These are phyloP conservation scores for Lachnellula occidentalis DNA, from an alignment of 2,329 filamentous ascomycete genomes.

Conservation along the genomic window DNA sequence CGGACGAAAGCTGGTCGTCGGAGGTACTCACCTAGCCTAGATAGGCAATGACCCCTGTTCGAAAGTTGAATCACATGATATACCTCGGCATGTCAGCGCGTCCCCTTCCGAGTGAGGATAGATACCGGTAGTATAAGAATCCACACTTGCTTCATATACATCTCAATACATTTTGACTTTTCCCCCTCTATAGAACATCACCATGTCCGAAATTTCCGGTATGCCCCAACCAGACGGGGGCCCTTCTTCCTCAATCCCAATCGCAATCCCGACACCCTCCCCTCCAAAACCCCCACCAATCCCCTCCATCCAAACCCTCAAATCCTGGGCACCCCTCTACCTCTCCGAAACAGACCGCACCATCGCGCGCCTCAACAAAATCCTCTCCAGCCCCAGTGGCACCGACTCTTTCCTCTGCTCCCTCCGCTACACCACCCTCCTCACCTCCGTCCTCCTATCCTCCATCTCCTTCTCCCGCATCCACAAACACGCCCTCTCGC, in stretches of 20 bases:
- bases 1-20: too few species aligned
- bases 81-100: too few species aligned
- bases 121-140: background rate
- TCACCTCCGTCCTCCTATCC: conserved; percentile 47
- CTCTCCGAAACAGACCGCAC: conserved; percentile 26
- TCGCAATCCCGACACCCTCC: conserved; percentile 12
- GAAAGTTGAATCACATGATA: too few species aligned
- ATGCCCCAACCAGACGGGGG: conserved; percentile 19
- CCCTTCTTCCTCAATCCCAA: conserved; percentile 15
- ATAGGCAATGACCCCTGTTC: too few species aligned
- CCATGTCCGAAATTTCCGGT: conserved; percentile 25
- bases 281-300: conserved; percentile 11
- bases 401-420: conserved; percentile 66
- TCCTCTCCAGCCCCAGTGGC: conserved; percentile 62
- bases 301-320: conserved; percentile 20
- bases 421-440: conserved; percentile 60
- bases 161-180: background rate
- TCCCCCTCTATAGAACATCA: background rate
- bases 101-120: too few species aligned
- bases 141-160: background rate
- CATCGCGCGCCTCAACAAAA: conserved; percentile 52
- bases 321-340: conserved; percentile 29
- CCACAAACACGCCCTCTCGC: conserved; percentile 43
- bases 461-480: conserved; percentile 53
- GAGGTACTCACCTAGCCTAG: too few species aligned